Evolutionary conservation across 2,329 filamentous ascomycete species (phyloP), one percentile per base, ranked within the genome.

Genomic region (Elsinoe necatrix): DNA sequence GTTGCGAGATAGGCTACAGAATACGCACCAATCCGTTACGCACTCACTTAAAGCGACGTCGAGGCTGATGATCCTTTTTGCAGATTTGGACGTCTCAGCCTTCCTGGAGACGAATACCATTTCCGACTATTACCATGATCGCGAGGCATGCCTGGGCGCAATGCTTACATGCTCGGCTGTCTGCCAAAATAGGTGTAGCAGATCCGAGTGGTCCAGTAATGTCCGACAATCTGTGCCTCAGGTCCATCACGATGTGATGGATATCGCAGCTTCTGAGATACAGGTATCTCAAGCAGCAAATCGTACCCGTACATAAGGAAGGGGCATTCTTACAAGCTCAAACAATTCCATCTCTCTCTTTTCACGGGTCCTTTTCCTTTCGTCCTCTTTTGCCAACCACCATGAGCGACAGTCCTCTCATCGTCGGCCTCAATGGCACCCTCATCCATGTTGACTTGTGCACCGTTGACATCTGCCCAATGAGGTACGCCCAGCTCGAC

Each of bases 401-500:
- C 7, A 35, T 60, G 25, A 58, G 54, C 21, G 55, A 56, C 45
- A 54, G 47, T 8, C 34, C 25, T 8, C 29, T 58, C 16, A 54
- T 60, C 31, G 9, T 27, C 11, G 41, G n/a, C 42, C 42, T 56
- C n/a, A 56, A 56, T 34, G 54, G 54, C 37, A 47, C 39, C 12
- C 16, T 56, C 20, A 29, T 55, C 37, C 18, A 43, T 37, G 23
- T 31, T 4, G 14, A 57, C 20, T 23, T 18, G 8, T 69, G 67
- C 59, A 65, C 62, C 1, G 57, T 66, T 14, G 59, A 63, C 7
- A 66, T 63, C 5, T 69, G 67, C 61, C 65, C 66, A 21, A 56
- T 68, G 12, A 64, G 62, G 14, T 66, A 68, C 25, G 63, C 63
- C 0, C 72, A 75, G 14, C 79, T 81, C 61, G 74, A 77, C 23